Base-by-base conservation (phyloP, 768 basidiomycete species). In the Exsudoporus frostii region DNA sequence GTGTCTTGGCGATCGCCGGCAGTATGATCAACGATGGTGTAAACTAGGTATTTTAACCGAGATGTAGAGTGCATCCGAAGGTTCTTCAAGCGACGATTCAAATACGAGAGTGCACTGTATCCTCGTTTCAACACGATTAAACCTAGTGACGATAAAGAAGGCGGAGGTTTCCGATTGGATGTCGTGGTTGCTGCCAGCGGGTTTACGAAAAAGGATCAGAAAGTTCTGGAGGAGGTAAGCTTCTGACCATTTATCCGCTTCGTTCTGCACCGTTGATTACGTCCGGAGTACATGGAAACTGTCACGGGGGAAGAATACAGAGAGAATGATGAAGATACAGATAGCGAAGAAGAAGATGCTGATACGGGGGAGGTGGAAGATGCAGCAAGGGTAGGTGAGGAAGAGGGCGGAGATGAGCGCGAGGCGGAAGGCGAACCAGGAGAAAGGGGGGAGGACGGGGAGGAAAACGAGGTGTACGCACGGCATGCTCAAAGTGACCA, bases 11-110 rank as follows among this genome's bases (percentile, higher is more conserved):
- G 55, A 61, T 58, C 27, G 33, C 25, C 45, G 46, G 54, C 58
- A 45, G 20, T 19, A 24, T 43, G 48, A 50, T 48, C 53, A 51
- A 53, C 50, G 48, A 34, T 30, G 54, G 49, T 33, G 9, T 30
- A 42, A 58, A 60, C 51, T 56, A 96, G 95, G 92, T 99, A 97
- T 74, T 99, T 99, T 74, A 96, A 98, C 71, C 86, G 97, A 20
- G 97, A 99, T 71, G 97, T 99, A 8, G 88, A 96, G 54, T 98
- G 97, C 69, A 93, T 99, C 61, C 82, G 93, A 32, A 85, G 82
- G 9, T 99, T 97, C 74, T 98, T 99, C 77, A 80, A 78, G 63
- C 80, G 92, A 54, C 76, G 95, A 24, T 98, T 98, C 74, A 82
- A 85, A 54, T 99, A 96, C 68, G 97, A 98, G 72, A 94, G 92